A percentile compares a stretch with the other conserved stretches of the same genome.
Evolutionary conservation across 225 moss, liverwort and hornwort genomes (phyloP).

Genomic region (Sphagnum contortum): DNA sequence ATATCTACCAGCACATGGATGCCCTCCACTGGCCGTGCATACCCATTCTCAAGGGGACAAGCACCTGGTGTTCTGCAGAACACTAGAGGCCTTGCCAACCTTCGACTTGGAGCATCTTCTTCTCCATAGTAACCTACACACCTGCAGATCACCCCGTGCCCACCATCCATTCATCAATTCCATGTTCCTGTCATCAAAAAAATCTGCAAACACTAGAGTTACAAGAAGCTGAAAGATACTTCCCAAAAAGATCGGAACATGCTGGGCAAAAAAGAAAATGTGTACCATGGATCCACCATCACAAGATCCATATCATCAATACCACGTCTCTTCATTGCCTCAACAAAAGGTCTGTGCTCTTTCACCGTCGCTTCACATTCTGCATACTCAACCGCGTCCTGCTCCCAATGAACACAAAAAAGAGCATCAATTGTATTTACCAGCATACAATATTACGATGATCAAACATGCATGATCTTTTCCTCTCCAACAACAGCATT

Average conservation of each 20-base stretch:
- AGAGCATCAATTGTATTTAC: not conserved
- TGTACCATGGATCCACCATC: conserved; percentile 99
- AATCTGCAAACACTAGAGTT: not conserved
- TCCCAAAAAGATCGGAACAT: too few relatives aligned
- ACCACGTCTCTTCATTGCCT: conserved; percentile 95
- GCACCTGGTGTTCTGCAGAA: conserved; percentile 87
- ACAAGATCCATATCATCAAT: conserved; percentile 95
- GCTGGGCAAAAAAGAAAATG: too few relatives aligned
- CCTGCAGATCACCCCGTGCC: conserved; percentile 22
- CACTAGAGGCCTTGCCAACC: conserved; percentile 73
- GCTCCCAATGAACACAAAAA: conserved; percentile 3
- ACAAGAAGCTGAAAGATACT: too few relatives aligned
- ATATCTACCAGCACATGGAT: conserved; percentile 85
- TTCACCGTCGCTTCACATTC: conserved; percentile 95
- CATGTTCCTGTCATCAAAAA: not conserved
- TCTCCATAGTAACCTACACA: conserved; percentile 92
- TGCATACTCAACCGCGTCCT: conserved; percentile 98
- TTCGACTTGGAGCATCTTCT: conserved; percentile 81
- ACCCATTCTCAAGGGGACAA: conserved; percentile 90
- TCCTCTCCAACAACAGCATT: too few relatives aligned
- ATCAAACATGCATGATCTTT: too few relatives aligned
- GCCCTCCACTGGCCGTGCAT: conserved; percentile 93
- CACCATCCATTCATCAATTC: conserved; percentile 1
- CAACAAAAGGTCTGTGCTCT: conserved; percentile 65
- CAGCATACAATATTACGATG: not conserved